phyloP scores from a whole-genome alignment of 805 yeast species.

The Nakazawaea siamensis region DNA sequence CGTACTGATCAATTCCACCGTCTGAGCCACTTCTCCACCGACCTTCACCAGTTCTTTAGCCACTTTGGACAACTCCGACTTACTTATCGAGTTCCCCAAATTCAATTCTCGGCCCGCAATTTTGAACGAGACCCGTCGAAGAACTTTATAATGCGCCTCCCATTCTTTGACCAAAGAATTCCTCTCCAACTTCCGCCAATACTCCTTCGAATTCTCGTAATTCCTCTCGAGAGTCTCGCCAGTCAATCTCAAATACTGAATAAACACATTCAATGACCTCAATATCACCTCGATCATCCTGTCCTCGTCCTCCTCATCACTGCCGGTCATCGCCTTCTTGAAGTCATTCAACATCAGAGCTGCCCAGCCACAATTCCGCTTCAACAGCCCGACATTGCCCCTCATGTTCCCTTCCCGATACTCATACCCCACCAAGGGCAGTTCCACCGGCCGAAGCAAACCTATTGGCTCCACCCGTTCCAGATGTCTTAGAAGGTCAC shows the following conservation, averaged over 20 bases:
- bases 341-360: slow-evolving; percentile 27
- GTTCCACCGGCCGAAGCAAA: slow-evolving; percentile 25
- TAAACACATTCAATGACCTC: slow-evolving; percentile 38
- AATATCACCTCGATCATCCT: slow-evolving; percentile 31
- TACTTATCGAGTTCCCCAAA: slow-evolving; percentile 27
- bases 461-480: slow-evolving; percentile 19
- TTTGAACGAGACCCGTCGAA: slow-evolving; percentile 19
- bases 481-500: slow-evolving; percentile 22
- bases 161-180: slow-evolving; percentile 36
- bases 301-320: slow-evolving; percentile 17
- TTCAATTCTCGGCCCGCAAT: slow-evolving; percentile 14
- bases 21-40: slow-evolving; percentile 13
- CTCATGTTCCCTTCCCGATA: slow-evolving; percentile 26
- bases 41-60: slow-evolving; percentile 23
- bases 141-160: slow-evolving; percentile 23
- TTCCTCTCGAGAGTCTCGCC: slow-evolving; percentile 30
- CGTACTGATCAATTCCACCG: slow-evolving; percentile 22
- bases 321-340: slow-evolving; percentile 13
- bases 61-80: slow-evolving; percentile 19
- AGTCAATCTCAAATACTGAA: slow-evolving; percentile 42
- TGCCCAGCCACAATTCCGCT: slow-evolving; percentile 30
- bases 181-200: slow-evolving; percentile 25
- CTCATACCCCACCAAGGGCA: slow-evolving; percentile 19
- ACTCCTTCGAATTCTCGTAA: slow-evolving; percentile 28
- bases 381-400: slow-evolving; percentile 27